Conservation (phyloP, 2,329 filamentous ascomycete genomes). For the Paraconiothyrium brasiliense region DNA sequence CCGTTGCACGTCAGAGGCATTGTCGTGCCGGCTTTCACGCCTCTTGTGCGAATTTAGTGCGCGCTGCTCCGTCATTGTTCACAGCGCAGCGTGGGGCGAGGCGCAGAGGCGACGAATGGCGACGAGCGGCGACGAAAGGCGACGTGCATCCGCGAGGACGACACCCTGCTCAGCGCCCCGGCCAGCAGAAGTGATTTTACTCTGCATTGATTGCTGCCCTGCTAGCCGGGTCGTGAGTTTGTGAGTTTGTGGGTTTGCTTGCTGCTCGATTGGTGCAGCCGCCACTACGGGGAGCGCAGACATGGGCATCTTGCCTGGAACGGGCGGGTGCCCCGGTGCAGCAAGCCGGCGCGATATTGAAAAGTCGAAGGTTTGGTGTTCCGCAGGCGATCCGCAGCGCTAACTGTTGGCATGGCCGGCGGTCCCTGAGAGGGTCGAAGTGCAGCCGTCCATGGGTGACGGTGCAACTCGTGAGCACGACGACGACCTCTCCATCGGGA, state of each 20-base stretch:
- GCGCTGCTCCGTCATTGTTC: conserved; percentile 10
- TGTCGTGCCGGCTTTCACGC: not conserved
- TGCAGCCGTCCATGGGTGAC: not conserved
- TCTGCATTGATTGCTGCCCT: not conserved
- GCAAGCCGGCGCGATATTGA: conserved; percentile 11
- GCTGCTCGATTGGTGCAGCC: not conserved
- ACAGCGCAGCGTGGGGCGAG: conserved; percentile 3
- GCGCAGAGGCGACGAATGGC: conserved; percentile 1
- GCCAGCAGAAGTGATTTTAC: conserved; percentile 1
- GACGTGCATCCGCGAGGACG: not conserved
- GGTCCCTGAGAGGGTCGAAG: not conserved
- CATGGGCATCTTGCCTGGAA: conserved; percentile 1
- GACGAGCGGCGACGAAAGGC: not conserved
- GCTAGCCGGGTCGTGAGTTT: not conserved
- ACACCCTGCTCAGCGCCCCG: not conserved
- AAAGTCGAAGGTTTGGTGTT: conserved; percentile 4
- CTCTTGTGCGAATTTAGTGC: not conserved
- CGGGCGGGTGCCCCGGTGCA: conserved; percentile 3
- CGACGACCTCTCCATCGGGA: not conserved
- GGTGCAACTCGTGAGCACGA: not conserved
- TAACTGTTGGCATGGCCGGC: conserved; percentile 7
- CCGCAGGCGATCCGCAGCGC: conserved; percentile 13
- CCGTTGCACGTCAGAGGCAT: conserved; percentile 4
- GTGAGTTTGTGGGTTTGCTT: not conserved
- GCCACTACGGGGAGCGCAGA: not conserved